phyloP scores from a whole-genome alignment of 768 basidiomycete genomes.

The Obba rivulosa region DNA sequence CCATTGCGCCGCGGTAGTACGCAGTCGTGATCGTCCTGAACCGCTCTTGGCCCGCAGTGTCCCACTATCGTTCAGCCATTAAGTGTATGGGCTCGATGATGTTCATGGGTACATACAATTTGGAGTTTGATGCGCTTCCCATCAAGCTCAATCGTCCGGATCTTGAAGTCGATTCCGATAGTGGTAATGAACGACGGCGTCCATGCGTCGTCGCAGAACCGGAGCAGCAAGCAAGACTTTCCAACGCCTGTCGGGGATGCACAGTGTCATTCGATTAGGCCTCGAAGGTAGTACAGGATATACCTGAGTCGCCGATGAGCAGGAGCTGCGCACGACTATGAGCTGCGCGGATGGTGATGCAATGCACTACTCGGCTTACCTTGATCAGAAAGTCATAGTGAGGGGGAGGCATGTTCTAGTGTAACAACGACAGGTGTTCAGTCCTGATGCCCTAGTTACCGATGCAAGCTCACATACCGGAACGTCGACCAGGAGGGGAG shows the following conservation, averaged over 20 bases:
- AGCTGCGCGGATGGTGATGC: conserved; percentile 11
- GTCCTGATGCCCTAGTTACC: no score
- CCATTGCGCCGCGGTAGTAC: conserved; percentile 99
- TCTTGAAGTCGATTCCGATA: conserved; percentile 99
- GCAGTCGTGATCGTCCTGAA: conserved; percentile 98
- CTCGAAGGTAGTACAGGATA: not conserved
- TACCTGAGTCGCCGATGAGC: conserved; percentile 95
- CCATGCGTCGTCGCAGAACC: conserved; percentile 99
- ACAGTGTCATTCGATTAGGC: not conserved
- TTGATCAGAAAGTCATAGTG: conserved; percentile 99
- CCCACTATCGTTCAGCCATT: conserved; percentile 60
- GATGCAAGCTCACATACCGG: no score
- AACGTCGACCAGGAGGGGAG: no score
- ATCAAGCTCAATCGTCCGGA: conserved; percentile 96
- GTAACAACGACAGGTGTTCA: no score
- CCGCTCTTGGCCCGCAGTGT: conserved; percentile 97
- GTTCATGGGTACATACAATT: conserved; percentile 62
- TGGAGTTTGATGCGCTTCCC: conserved; percentile 99
- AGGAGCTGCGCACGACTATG: conserved; percentile 55
- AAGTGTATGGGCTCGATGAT: not conserved
- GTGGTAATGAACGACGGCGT: conserved; percentile 99
- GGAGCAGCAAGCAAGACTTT: conserved; percentile 91
- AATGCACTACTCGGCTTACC: conserved; percentile 33
- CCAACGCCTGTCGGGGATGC: conserved; percentile 64
- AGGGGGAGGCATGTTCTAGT: conserved; percentile 67